A percentile compares a stretch with the other conserved stretches of the same genome.
These are phyloP conservation scores for Exserohilum turcica DNA, from an alignment of 2,329 filamentous ascomycete genomes.

Conservation along the genomic window DNA sequence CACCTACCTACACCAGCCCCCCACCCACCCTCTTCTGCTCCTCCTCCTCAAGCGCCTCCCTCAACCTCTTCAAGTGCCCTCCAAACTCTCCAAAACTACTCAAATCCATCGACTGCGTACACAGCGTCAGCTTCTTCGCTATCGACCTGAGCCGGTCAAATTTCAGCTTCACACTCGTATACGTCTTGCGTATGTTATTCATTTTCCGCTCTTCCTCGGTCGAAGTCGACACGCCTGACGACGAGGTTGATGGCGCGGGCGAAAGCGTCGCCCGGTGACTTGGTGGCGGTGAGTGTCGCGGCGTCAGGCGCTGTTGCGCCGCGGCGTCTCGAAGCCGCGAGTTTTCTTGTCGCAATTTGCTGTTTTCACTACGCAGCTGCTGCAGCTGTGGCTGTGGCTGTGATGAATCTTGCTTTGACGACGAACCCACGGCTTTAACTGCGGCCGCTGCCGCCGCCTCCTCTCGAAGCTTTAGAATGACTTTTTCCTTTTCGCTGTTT, in stretches of 20 bases:
- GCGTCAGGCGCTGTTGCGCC: neutral
- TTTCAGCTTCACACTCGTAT: conserved; percentile 22
- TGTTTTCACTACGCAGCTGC: too few species aligned
- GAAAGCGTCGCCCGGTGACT: neutral
- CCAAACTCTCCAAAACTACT: conserved; percentile 36
- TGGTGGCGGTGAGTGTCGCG: neutral
- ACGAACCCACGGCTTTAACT: too few species aligned
- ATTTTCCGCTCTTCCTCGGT: conserved; percentile 10
- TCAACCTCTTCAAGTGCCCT: conserved; percentile 19
- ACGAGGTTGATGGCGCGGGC: neutral
- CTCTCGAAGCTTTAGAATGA: too few species aligned
- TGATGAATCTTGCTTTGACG: too few species aligned
- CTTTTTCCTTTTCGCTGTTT: too few species aligned
- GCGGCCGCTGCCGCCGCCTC: too few species aligned
- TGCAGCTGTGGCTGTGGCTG: too few species aligned
- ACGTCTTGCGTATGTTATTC: conserved; percentile 31
- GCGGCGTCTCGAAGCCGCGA: too few species aligned
- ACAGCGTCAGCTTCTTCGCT: conserved; percentile 9
- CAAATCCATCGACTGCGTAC: conserved; percentile 23
- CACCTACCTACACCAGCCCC: neutral
- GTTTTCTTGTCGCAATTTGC: too few species aligned
- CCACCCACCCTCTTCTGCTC: neutral
- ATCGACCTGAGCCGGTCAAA: conserved; percentile 23
- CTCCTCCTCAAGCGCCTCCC: conserved; percentile 16
- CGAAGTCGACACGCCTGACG: neutral